Evolutionary conservation across 345 rosid genomes (phyloP), one percentile per base, ranked within the genome.

Genomic region (Excoecaria cochinchinensis): DNA sequence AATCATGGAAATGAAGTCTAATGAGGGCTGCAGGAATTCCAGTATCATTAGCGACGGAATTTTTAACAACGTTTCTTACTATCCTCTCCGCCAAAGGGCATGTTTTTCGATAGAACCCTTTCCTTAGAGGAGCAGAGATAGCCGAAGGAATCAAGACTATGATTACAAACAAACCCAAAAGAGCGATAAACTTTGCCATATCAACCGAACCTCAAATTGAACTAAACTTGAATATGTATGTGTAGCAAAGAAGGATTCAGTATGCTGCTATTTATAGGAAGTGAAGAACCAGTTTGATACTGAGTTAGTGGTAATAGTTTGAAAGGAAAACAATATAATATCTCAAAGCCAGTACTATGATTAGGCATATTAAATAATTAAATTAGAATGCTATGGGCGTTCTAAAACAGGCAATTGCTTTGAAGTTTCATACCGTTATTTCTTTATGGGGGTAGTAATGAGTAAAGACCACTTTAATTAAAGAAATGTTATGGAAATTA

Each of bases 1-100:
- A 68, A 12, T 68, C 58, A 13, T 68, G 71, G 40, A 69, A 69
- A 69, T 69, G 72, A 25, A 50, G 56, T 44, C 59, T 69, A 17
- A 69, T 53, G 19, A 53, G 58, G n/a, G 58, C 58, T 17, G 58
- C 58, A 53, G 58, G 22, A 53, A 53, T 53, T n/a, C n/a, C 58
- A 53, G 58, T 16, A 53, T 53, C 58, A 53, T 4, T 53, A 53
- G 58, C 58, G 2, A 53, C 21, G 7, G 58, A 22, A 53, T 53
- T 53, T 53, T 53, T 53, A 1, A 53, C 21, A 1, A 21, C 17
- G 58, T 21, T 53, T 53, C 58, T 53, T 1, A 53, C 58, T 17
- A 16, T 17, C 1, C 21, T 53, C 58, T 53, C 58, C 5, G 58
- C 58, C 7, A 53, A 4, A 2, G 58, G 58, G 7, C 58, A 53